Evolutionary conservation across 345 rosid species (phyloP), one percentile per base, ranked within the genome.

Genomic region (Boechera retrofracta): DNA sequence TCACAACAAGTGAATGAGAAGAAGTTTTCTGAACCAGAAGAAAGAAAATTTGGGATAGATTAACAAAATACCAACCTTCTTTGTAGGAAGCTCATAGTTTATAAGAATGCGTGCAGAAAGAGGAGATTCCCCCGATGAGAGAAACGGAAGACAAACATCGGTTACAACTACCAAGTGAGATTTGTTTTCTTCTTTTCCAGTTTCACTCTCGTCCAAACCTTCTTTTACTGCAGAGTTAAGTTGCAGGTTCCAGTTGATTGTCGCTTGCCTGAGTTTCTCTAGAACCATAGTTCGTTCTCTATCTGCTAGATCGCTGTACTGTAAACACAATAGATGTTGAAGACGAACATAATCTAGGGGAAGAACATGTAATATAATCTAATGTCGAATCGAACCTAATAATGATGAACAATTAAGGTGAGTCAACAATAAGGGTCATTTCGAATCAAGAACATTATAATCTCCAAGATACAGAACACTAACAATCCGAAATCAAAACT

Each of bases 231-330:
- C 47, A 32, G 68, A 70, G 65, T 62, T 86, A 62, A 84, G 90
- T 72, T 80, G 84, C 54, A 85, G 93, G 80, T 77, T 89, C 97
- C 96, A 94, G 3, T 60, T 79, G 35, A 72, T 38, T 16, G 89
- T 79, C 11, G 88, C 86, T 79, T 83, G 83, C 76, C 86, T 83
- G 72, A 91, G 91, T 48, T 80, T 82, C 76, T 88, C 96, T 64
- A 94, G 69, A 56, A 86, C 79, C 44, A 7, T 64, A 56, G 67
- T 64, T 66, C 98, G 77, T 21, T 90, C 96, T 49, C 79, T 81
- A 79, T 89, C 97, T 28, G 81, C 88, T 18, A 86, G 80, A 65
- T 93, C 97, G 29, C 95, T 89, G 79, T 91, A 84, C 98, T 93
- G 92, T 49, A 64, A 53, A 24, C 65, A 18, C 42, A 58, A 24